phyloP scores from a whole-genome alignment of 345 rosid species.

The Hibiscus mutabilis region DNA sequence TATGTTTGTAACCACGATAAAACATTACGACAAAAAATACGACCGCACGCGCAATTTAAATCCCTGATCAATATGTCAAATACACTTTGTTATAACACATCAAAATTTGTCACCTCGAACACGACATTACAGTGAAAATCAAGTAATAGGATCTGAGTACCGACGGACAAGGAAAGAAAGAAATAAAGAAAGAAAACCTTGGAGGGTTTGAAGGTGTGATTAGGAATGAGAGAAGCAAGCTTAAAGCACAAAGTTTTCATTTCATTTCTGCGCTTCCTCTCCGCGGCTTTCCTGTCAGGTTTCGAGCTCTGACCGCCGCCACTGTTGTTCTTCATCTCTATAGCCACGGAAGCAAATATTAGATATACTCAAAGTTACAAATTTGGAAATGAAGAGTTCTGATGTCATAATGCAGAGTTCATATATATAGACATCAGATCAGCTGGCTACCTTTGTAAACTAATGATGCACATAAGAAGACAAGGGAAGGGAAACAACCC shows the following conservation, averaged over 20 bases:
- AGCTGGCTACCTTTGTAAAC: no score
- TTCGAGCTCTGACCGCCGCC: slow-evolving; percentile 12
- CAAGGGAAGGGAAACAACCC: no score
- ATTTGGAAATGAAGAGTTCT: not conserved
- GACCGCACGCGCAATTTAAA: no score
- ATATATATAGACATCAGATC: not conserved
- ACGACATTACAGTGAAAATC: no score
- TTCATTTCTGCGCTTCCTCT: slow-evolving; percentile 50
- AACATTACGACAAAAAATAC: no score
- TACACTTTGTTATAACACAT: no score
- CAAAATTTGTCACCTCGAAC: no score
- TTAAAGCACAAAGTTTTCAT: slow-evolving; percentile 50
- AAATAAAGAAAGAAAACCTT: slow-evolving; percentile 38
- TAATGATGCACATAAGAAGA: no score
- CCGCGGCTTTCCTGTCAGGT: slow-evolving; percentile 47
- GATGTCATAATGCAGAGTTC: not conserved
- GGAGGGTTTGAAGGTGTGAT: slow-evolving; percentile 21
- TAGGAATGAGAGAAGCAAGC: slow-evolving; percentile 45
- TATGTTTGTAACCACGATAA: no score
- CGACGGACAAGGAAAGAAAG: no score
- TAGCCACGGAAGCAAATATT: not conserved
- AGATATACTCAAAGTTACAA: not conserved
- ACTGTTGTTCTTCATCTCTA: slow-evolving; percentile 23
- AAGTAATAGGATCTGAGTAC: no score
- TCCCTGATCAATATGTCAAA: no score